These are phyloP conservation scores for Zymoseptoria pseudotritici DNA, from an alignment of 2,329 filamentous ascomycete genomes.

Conservation along the genomic window DNA sequence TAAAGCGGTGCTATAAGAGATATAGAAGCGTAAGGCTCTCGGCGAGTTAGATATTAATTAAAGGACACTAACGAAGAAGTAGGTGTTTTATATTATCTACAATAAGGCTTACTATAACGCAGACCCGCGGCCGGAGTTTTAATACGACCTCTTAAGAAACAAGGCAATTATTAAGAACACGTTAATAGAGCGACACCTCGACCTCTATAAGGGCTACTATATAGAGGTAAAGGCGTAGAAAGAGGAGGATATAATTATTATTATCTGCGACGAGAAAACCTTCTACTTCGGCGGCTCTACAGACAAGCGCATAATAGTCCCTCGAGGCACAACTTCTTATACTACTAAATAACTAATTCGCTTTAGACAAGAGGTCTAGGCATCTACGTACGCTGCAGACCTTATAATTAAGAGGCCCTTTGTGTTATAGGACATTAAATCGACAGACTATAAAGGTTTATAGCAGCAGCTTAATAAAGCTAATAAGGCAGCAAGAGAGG, in stretches of 20 bases:
- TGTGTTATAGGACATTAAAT: no score
- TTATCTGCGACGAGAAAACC: background rate
- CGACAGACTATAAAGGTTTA: no score
- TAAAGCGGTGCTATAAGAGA: background rate
- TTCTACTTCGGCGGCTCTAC: background rate
- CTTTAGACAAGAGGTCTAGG: background rate
- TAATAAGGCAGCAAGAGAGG: background rate
- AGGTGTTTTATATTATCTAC: background rate
- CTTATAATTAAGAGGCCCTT: no score
- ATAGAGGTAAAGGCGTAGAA: background rate
- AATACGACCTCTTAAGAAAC: no score
- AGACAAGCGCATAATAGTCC: background rate
- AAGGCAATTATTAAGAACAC: no score
- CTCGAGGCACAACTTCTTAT: background rate
- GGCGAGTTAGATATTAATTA: background rate
- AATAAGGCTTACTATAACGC: background rate
- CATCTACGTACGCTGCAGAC: background rate
- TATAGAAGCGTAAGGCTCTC: background rate
- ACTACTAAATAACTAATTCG: background rate
- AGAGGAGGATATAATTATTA: background rate
- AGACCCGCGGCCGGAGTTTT: background rate
- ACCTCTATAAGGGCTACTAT: background rate
- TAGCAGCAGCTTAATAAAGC: background rate
- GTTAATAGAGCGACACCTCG: background rate
- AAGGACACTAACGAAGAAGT: background rate